Conservation (phyloP, 257 asterid genomes). For the Leonotis leonurus region DNA sequence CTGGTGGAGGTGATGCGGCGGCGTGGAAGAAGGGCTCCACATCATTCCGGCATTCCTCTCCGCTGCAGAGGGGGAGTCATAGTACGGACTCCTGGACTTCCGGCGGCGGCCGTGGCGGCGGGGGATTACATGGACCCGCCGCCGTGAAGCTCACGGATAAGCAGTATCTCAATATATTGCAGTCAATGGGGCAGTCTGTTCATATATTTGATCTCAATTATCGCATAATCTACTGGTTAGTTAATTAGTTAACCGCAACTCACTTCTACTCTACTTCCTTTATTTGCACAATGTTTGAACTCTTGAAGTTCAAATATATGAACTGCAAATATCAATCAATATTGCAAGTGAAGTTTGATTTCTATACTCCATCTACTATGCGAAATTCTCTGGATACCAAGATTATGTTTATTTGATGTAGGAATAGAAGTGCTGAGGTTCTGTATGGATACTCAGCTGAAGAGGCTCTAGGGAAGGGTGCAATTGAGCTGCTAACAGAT, state of each 20-base stretch:
- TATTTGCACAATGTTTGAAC: conserved; percentile 11
- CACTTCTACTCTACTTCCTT: conserved; percentile 15
- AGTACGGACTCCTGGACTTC: conserved; percentile 18
- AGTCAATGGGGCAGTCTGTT: conserved; percentile 93
- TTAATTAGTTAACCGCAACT: conserved; percentile 20
- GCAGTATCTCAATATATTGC: conserved; percentile 82
- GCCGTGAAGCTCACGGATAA: conserved; percentile 62
- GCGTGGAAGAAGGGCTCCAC: conserved; percentile 60
- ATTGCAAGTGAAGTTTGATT: neutral
- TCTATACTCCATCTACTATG: neutral
- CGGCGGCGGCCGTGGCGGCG: conserved; percentile 26
- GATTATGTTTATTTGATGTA: conserved; percentile 19
- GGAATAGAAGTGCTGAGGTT: conserved; percentile 80
- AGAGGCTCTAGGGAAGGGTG: conserved; percentile 72
- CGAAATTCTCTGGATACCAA: neutral
- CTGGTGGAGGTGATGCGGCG: conserved; percentile 37
- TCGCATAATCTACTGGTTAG: conserved; percentile 79
- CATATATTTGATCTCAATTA: conserved; percentile 64
- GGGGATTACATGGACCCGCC: conserved; percentile 30
- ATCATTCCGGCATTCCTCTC: conserved; percentile 72
- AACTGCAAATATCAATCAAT: neutral
- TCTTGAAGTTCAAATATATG: neutral
- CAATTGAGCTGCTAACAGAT: conserved; percentile 54
- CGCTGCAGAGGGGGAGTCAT: conserved; percentile 71
- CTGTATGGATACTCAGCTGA: conserved; percentile 67